A percentile compares a stretch with the other conserved stretches of the same genome.
Evolutionary conservation across 2,329 filamentous ascomycete species (phyloP).

Genomic region (Colletotrichum sp.): DNA sequence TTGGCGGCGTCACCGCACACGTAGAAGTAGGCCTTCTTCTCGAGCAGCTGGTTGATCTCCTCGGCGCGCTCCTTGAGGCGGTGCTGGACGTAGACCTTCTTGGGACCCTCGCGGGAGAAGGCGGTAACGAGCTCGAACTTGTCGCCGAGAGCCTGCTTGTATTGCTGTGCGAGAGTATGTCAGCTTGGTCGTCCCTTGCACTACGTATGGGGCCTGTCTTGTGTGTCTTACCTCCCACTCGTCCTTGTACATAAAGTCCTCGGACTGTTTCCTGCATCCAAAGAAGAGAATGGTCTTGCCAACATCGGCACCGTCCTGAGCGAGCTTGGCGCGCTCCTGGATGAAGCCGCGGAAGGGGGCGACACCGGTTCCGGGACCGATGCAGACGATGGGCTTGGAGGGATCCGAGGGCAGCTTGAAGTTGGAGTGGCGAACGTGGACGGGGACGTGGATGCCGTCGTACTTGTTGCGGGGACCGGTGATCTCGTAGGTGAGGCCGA

Average conservation of each 20-base stretch:
- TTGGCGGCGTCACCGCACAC: constrained; percentile 97
- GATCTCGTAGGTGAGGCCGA: constrained; percentile 86
- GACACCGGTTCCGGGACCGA: constrained; percentile 95
- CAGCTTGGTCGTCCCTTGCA: background rate
- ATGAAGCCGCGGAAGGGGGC: constrained; percentile 96
- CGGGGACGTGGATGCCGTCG: constrained; percentile 91
- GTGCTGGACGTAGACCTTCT: constrained; percentile 98
- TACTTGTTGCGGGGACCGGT: constrained; percentile 95
- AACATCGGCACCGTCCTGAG: constrained; percentile 79
- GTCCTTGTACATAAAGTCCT: constrained; percentile 90
- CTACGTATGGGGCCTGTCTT: background rate
- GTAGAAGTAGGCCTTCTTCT: constrained; percentile 92
- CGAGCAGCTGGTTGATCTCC: constrained; percentile 85
- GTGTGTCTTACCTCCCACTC: constrained; percentile 83
- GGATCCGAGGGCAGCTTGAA: constrained; percentile 98
- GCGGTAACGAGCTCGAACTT: constrained; percentile 90
- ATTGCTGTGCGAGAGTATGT: constrained; percentile 62
- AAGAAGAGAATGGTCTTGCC: constrained; percentile 93
- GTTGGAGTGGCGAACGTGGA: constrained; percentile 97
- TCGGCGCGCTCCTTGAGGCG: constrained; percentile 82
- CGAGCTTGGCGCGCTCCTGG: constrained; percentile 88
- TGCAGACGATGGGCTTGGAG: constrained; percentile 91
- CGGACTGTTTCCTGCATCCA: constrained; percentile 84
- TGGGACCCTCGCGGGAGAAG: constrained; percentile 85
- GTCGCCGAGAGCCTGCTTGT: constrained; percentile 82